A percentile compares a stretch with the other conserved stretches of the same genome.
phyloP scores from a whole-genome alignment of 2,329 filamentous ascomycete species.

The Colletotrichum musicola region DNA sequence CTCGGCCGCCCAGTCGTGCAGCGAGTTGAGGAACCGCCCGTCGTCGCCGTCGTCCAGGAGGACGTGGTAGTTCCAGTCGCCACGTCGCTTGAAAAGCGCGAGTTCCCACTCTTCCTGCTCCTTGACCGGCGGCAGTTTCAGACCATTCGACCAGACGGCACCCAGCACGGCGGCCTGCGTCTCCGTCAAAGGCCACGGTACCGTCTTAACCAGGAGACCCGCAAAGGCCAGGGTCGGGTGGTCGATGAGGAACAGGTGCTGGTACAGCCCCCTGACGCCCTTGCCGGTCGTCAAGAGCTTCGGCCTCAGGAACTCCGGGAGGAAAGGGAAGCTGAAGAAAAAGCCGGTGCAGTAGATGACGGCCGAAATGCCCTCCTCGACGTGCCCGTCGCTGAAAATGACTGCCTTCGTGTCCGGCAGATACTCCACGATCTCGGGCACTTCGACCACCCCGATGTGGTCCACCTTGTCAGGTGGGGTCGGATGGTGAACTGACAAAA shows the following conservation, averaged over 20 bases:
- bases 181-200: conserved; percentile 88
- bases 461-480: conserved; percentile 59
- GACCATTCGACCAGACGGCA: conserved; percentile 79
- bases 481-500: conserved; percentile 72
- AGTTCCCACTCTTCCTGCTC: conserved; percentile 81
- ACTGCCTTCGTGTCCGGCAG: conserved; percentile 68
- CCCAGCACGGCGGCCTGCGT: conserved; percentile 83
- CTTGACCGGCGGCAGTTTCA: conserved; percentile 71
- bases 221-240: conserved; percentile 85
- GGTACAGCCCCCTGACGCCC: conserved; percentile 78
- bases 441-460: conserved; percentile 62
- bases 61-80: conserved; percentile 60
- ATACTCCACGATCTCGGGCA: conserved; percentile 70
- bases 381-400: conserved; percentile 71
- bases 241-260: conserved; percentile 81
- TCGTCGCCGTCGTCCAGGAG: conserved; percentile 68
- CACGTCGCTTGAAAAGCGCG: conserved; percentile 62
- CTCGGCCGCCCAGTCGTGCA: conserved; percentile 71
- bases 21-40: conserved; percentile 76
- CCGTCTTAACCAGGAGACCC: conserved; percentile 81
- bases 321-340: conserved; percentile 81
- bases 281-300: conserved; percentile 76
- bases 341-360: conserved; percentile 87
- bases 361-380: conserved; percentile 74
- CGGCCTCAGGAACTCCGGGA: conserved; percentile 52